These are phyloP conservation scores for Plasmodium vivax DNA, from an alignment of 169 alveolate species.

Conservation along the genomic window DNA sequence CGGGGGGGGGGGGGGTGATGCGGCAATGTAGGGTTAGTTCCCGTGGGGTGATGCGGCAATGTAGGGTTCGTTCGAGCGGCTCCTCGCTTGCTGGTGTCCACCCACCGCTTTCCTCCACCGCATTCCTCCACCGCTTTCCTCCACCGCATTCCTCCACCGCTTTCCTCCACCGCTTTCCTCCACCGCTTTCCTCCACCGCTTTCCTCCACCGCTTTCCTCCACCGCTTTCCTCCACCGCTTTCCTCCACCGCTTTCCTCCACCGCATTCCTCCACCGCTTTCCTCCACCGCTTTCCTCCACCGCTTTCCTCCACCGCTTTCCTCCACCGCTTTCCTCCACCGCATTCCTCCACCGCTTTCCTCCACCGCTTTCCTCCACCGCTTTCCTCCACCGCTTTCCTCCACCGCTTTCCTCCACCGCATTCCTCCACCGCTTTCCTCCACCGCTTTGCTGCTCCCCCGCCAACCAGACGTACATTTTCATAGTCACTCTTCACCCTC, in stretches of 20 bases:
- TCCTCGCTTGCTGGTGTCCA: background rate
- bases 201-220: background rate
- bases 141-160: background rate
- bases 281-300: background rate
- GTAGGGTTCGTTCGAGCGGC: background rate
- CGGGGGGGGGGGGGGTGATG: background rate
- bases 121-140: background rate
- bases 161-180: background rate
- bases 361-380: background rate
- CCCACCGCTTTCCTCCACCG: background rate
- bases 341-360: background rate
- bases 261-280: background rate
- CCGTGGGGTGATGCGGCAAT: no score
- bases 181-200: background rate
- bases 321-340: background rate
- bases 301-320: background rate
- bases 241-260: background rate
- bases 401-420: background rate
- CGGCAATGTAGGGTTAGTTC: background rate
- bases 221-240: background rate
- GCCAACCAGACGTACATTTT: conserved; percentile 8
- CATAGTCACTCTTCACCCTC: conserved; percentile 47
- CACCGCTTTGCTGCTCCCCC: background rate
- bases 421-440: no score
- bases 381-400: background rate